Percentiles rank a stretch among this genome's conserved stretches.
Conservation (phyloP, 2,329 filamentous ascomycete species). For the Sporothrix luriei region DNA sequence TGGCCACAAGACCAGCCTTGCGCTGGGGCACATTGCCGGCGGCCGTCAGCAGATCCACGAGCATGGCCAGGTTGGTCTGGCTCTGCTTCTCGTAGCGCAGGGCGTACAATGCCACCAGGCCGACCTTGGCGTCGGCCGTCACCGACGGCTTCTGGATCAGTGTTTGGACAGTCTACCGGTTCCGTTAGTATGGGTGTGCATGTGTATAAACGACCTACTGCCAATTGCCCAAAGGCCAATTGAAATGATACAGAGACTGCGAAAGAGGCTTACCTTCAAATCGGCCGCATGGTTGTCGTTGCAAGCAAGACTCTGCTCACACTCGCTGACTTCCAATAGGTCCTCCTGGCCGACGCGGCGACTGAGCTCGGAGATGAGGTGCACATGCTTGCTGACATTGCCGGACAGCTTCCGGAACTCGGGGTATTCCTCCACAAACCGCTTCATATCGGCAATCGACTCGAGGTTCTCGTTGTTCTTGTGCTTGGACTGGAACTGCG, state of each 20-base stretch:
- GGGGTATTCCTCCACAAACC: constrained; percentile 97
- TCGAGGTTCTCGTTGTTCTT: constrained; percentile 95
- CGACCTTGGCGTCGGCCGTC: constrained; percentile 79
- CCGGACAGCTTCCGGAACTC: constrained; percentile 96
- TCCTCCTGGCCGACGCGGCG: constrained; percentile 82
- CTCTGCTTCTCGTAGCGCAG: constrained; percentile 87
- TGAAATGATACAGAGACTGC: background rate
- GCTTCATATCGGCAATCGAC: constrained; percentile 97
- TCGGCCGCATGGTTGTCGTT: constrained; percentile 93
- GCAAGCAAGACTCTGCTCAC: constrained; percentile 95
- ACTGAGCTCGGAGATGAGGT: constrained; percentile 89
- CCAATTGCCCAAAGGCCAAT: too few relatives aligned
- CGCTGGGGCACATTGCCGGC: constrained; percentile 78
- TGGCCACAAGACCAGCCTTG: constrained; percentile 76
- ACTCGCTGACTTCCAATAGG: constrained; percentile 91
- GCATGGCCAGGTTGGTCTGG: constrained; percentile 76
- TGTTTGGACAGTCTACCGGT: constrained; percentile 71
- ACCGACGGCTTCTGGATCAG: constrained; percentile 81
- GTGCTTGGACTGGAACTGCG: constrained; percentile 97
- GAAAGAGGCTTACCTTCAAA: constrained; percentile 65
- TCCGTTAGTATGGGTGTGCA: background rate
- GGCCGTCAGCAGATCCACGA: constrained; percentile 82
- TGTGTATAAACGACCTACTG: background rate
- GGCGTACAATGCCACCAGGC: constrained; percentile 90
- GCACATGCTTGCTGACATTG: constrained; percentile 98